Base-by-base conservation (phyloP, 2,329 filamentous ascomycete genomes). In the Pyricularia pennisetigena region DNA sequence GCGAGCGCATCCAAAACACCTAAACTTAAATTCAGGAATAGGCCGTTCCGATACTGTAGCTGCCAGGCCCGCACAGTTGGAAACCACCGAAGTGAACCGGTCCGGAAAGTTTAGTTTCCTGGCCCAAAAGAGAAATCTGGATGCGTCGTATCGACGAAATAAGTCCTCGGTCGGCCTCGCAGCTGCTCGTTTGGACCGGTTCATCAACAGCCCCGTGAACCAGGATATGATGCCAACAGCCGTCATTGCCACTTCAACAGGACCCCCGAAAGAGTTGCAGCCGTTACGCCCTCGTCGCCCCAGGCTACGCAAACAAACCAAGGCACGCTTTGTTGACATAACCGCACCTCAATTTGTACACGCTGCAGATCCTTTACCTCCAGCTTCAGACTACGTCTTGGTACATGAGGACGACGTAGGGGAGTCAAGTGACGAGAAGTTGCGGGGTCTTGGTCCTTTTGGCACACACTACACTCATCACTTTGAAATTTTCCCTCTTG, bases 401-500 rank as follows among this genome's bases (percentile, higher is more conserved):
- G 68, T 72, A 32, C 72, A 75, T 8, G 71, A 71, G 3, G 71
- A 70, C 6, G 69, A 72, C 3, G 68, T 72, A 16, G 64, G 67
- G 4, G 68, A 72, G 3, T 69, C 71, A 65, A 70, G 71, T n/a
- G 69, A 70, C 5, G 72, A 74, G 62, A 85, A 82, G 70, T 73
- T 89, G n/a, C 71, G 74, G 12, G 86, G 86, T 0, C 76, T 90
- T 8, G 86, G 84, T 0, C 85, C 86, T 0, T 88, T 86, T 73
- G 87, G 87, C 0, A 86, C 85, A 1, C 80, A 82, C 28, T 90
- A 89, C 73, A 85, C 86, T 0, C 81, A 84, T 41, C 83, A 90
- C 72, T 90, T 90, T 70, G 86, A 89, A 64, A 75, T 86, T 4
- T 87, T 88, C 67, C 86, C 87, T 23, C 76, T 90, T 32, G 82